Conservation (phyloP, 805 yeast genomes). For the Zygoascus flipseniorum region DNA sequence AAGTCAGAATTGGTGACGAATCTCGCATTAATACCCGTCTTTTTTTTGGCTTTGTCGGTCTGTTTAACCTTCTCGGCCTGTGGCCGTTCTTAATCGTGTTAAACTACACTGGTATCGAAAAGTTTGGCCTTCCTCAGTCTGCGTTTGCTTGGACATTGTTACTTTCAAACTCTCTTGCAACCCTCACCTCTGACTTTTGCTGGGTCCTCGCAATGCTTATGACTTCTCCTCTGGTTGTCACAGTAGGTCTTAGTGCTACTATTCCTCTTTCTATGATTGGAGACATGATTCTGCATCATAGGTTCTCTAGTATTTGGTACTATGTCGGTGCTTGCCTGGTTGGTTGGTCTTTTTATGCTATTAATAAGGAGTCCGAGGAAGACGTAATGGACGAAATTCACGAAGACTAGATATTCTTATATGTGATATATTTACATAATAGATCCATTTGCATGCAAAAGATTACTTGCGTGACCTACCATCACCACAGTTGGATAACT, state of each 20-base stretch:
- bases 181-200: conserved; percentile 81
- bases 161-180: conserved; percentile 58
- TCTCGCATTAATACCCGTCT: conserved; percentile 71
- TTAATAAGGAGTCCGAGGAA: conserved; percentile 68
- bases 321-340: conserved; percentile 74
- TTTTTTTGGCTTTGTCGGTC: conserved; percentile 92
- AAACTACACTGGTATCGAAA: conserved; percentile 57
- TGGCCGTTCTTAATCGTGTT: conserved; percentile 78
- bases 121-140: conserved; percentile 59
- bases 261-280: conserved; percentile 94
- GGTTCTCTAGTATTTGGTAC: conserved; percentile 53
- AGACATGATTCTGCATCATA: conserved; percentile 66
- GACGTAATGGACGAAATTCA: conserved; percentile 29
- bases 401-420: not conserved
- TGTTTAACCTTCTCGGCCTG: conserved; percentile 60
- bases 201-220: conserved; percentile 95
- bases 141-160: conserved; percentile 45
- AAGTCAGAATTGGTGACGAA: conserved; percentile 64
- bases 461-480: not conserved
- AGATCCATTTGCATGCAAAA: not conserved
- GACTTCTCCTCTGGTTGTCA: conserved; percentile 90
- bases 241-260: conserved; percentile 88
- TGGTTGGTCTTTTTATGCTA: conserved; percentile 71
- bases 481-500: conserved; percentile 11
- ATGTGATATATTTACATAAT: not conserved